phyloP scores from a whole-genome alignment of 805 yeast species.

The Candida jianshihensis region DNA sequence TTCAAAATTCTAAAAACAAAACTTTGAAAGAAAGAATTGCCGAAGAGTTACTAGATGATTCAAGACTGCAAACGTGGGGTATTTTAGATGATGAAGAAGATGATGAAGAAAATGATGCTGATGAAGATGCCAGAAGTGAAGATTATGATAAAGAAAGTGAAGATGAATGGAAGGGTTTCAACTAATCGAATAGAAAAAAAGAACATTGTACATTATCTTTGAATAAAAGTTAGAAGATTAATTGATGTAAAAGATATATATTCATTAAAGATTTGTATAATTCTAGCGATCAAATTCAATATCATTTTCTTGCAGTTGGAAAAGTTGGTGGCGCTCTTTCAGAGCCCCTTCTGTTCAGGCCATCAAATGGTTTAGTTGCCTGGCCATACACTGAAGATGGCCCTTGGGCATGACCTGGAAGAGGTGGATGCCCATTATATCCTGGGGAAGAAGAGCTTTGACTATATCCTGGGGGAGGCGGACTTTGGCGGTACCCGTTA shows the following conservation, averaged over 20 bases:
- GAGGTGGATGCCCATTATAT: too few relatives aligned
- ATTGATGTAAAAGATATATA: too few relatives aligned
- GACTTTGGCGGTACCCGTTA: too few relatives aligned
- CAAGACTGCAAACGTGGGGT: conserved; percentile 61
- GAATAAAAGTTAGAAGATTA: too few relatives aligned
- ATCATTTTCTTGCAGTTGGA: too few relatives aligned
- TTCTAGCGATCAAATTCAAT: neutral
- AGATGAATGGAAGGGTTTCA: conserved; percentile 38
- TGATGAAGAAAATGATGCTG: conserved; percentile 18
- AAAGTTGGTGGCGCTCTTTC: neutral
- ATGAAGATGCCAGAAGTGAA: conserved; percentile 22
- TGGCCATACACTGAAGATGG: neutral
- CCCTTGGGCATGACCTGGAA: neutral
- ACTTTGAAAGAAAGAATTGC: conserved; percentile 57
- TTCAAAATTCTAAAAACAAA: conserved; percentile 45
- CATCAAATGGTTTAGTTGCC: too few relatives aligned
- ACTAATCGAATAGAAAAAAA: conserved; percentile 4
- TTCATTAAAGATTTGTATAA: too few relatives aligned
- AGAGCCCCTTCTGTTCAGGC: too few relatives aligned
- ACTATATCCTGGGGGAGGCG: too few relatives aligned
- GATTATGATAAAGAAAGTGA: conserved; percentile 17
- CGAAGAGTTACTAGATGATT: conserved; percentile 61
- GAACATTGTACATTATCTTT: neutral
- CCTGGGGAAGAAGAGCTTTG: too few relatives aligned
- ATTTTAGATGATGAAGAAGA: conserved; percentile 22